Evolutionary conservation across 345 rosid species (phyloP), one percentile per base, ranked within the genome.

Genomic region (Microcos paniculata): DNA sequence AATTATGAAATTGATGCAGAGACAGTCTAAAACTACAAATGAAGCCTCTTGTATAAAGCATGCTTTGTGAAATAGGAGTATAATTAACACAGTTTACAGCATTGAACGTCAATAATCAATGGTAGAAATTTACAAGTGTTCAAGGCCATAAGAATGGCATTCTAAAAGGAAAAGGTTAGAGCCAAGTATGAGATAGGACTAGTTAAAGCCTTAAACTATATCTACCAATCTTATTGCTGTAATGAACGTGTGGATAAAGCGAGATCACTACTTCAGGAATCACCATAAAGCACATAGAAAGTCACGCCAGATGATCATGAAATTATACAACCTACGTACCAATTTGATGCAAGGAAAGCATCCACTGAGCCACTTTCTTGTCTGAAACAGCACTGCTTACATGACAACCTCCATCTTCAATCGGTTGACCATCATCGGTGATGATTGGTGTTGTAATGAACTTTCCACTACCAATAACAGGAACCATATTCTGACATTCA

Each of bases 381-480:
- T 90, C 86, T 45, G 87, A 82, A 84, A 90, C 67, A 68, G 86
- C 64, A 76, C 80, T 80, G 42, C 62, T 79, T 52, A 81, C 83
- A 46, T 35, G 67, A 83, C 85, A 84, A 13, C 82, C 86, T 72
- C 70, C 73, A 71, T 78, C 89, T 35, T 85, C 83, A 46, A 88
- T 78, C 33, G 89, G 88, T 45, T 80, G 79, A 33, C 97, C 99
- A 82, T 84, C 87, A 74, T 91, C 91, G 31, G 84, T 82, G 57
- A 90, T 82, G 16, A 93, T 82, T 3, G 99, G 86, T 76, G 88
- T 71, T n/a, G 88, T 87, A 66, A 90, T 80, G 76, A 82, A 80
- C 78, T 82, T 86, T 30, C 97, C 98, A 63, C 90, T 89, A 48
- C 99, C 99, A 82, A 95, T 84, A 53, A 90, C 72, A 38, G 99